These are phyloP conservation scores for Trichoderma sp. DNA, from an alignment of 2,329 filamentous ascomycete genomes.

Conservation along the genomic window DNA sequence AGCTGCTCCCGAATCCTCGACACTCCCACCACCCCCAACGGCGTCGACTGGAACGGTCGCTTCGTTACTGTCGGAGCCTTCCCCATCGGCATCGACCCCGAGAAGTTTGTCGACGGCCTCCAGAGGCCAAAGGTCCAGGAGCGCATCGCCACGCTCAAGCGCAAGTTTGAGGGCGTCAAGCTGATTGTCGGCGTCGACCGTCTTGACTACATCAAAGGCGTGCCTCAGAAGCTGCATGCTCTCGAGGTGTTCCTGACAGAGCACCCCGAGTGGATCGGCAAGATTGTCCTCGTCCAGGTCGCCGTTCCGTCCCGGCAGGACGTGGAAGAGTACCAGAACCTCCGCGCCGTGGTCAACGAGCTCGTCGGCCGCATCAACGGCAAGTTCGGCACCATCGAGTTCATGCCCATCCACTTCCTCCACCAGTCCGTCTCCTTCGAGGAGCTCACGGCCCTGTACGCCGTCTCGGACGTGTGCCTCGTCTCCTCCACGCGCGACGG, in stretches of 20 bases:
- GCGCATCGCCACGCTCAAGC: conserved; percentile 79
- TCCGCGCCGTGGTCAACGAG: conserved; percentile 94
- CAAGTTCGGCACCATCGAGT: conserved; percentile 94
- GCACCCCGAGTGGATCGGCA: conserved; percentile 97
- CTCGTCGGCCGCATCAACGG: conserved; percentile 96
- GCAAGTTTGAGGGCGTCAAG: conserved; percentile 94
- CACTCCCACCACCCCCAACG: conserved; percentile 83
- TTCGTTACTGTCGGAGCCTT: conserved; percentile 92
- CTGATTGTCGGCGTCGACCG: conserved; percentile 96
- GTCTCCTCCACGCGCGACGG: conserved; percentile 96
- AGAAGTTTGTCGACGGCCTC: conserved; percentile 90
- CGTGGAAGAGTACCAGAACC: conserved; percentile 96
- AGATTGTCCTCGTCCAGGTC: conserved; percentile 94
- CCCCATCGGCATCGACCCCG: conserved; percentile 95
- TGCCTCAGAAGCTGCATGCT: conserved; percentile 95
- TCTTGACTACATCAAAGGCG: conserved; percentile 97
- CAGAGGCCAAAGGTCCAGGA: conserved; percentile 84
- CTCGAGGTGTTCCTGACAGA: conserved; percentile 96
- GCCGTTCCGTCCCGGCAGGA: conserved; percentile 93
- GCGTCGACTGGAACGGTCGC: conserved; percentile 86
- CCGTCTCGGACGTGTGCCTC: conserved; percentile 87
- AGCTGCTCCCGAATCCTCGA: conserved; percentile 90
- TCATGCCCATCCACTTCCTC: conserved; percentile 98
- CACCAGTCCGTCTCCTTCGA: conserved; percentile 96
- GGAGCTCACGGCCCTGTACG: conserved; percentile 90